Evolutionary conservation across 1,284 basidiomycete genomes (phyloP).

Genomic region (Volvariella volvacea): DNA sequence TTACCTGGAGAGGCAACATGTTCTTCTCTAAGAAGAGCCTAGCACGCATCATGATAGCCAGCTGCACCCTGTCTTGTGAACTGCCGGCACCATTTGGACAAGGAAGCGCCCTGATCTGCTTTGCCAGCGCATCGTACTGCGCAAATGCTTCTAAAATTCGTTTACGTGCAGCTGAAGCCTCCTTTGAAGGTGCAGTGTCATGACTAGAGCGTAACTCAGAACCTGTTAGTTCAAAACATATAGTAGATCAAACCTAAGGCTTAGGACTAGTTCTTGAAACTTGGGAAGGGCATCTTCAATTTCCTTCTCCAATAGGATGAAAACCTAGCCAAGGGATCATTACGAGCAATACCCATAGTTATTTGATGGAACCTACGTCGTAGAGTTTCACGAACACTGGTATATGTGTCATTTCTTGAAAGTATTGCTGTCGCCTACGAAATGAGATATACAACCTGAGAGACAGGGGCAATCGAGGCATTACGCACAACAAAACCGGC

Average conservation of each 20-base stretch:
- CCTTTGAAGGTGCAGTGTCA: constrained; percentile 55
- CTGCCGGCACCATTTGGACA: constrained; percentile 51
- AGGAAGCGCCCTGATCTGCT: constrained; percentile 74
- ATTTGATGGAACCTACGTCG: constrained; percentile 36
- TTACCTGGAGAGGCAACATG: constrained; percentile 76
- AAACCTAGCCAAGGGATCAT: constrained; percentile 35
- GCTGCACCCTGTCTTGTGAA: constrained; percentile 80
- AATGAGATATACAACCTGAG: constrained; percentile 4
- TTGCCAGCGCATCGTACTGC: constrained; percentile 85
- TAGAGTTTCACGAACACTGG: constrained; percentile 69
- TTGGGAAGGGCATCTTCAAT: constrained; percentile 44
- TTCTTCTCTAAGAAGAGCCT: constrained; percentile 84
- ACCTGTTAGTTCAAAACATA: too few species aligned
- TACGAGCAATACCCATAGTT: constrained; percentile 2
- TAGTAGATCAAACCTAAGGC: constrained; percentile 35
- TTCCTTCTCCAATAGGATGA: constrained; percentile 67
- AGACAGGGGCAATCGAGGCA: constrained; percentile 1
- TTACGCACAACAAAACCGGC: constrained; percentile 65
- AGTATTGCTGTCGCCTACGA: constrained; percentile 72
- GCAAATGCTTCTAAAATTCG: constrained; percentile 78
- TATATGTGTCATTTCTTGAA: constrained; percentile 55
- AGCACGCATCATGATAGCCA: constrained; percentile 74
- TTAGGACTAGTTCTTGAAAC: constrained; percentile 42
- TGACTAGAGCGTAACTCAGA: constrained; percentile 28
- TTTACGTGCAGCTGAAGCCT: constrained; percentile 70